A percentile compares a stretch with the other conserved stretches of the same genome.
Evolutionary conservation across 2,329 filamentous ascomycete species (phyloP).

Genomic region (Leptosphaerulina australis): DNA sequence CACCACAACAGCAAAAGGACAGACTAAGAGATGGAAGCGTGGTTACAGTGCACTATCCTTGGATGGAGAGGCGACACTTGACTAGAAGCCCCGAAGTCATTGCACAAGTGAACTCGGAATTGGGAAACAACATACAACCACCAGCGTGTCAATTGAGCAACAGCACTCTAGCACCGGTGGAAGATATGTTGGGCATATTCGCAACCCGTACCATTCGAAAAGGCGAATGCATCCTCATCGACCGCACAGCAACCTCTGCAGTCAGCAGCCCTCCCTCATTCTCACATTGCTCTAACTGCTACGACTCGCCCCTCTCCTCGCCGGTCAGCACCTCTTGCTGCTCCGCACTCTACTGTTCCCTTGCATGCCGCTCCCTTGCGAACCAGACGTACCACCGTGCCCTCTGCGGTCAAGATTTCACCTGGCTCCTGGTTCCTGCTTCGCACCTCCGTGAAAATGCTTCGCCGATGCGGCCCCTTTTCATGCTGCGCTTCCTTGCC

Average conservation of each 20-base stretch:
- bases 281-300: slow-evolving; percentile 29
- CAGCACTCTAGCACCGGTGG: slow-evolving; percentile 9
- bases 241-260: slow-evolving; percentile 16
- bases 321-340: slow-evolving; percentile 29
- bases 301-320: slow-evolving; percentile 21
- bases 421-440: slow-evolving; percentile 26
- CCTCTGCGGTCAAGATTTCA: slow-evolving; percentile 39
- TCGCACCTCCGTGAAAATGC: slow-evolving; percentile 23
- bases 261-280: slow-evolving; percentile 25
- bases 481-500: slow-evolving; percentile 38
- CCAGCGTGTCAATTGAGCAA: slow-evolving; percentile 1
- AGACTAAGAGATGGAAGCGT: slow-evolving; percentile 23
- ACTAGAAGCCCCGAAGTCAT: slow-evolving; percentile 11
- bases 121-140: neutral
- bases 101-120: slow-evolving; percentile 5
- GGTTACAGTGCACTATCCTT: slow-evolving; percentile 22
- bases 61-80: slow-evolving; percentile 16
- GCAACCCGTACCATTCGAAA: slow-evolving; percentile 10
- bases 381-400: slow-evolving; percentile 32
- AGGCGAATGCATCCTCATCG: slow-evolving; percentile 25
- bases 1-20: slow-evolving; percentile 18
- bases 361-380: slow-evolving; percentile 31
- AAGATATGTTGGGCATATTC: slow-evolving; percentile 20
- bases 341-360: slow-evolving; percentile 30
- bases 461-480: slow-evolving; percentile 31